Conservation (phyloP, 352 stramenopile species). For the Globisporangium orthogonon region DNA sequence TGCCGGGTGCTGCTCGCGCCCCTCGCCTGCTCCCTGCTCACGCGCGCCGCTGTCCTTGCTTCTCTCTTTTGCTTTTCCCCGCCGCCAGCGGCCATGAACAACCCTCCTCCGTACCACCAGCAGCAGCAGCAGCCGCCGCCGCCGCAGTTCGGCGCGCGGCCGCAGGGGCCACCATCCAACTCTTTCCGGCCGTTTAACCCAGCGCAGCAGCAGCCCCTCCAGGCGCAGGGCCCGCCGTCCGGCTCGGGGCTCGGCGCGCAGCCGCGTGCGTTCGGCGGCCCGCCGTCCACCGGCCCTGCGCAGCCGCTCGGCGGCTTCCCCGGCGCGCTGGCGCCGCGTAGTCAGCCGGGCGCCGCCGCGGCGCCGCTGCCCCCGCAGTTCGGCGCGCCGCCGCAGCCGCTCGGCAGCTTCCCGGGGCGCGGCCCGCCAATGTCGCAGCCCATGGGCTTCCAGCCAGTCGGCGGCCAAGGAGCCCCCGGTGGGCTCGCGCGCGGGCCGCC, state of each 20-base stretch:
- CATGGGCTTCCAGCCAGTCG: constrained; percentile 10
- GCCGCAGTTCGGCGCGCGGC: constrained; percentile 39
- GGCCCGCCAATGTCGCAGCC: constrained; percentile 17
- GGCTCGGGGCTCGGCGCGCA: constrained; percentile 3
- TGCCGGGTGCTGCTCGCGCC: too few relatives aligned
- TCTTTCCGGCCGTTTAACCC: constrained; percentile 71
- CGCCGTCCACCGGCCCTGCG: constrained; percentile 15
- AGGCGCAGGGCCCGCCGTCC: constrained; percentile 19
- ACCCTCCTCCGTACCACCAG: constrained; percentile 38
- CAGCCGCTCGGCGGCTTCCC: constrained; percentile 16
- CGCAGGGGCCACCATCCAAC: constrained; percentile 25
- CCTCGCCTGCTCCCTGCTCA: too few relatives aligned
- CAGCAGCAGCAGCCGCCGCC: constrained; percentile 9
- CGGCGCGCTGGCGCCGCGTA: constrained; percentile 11
- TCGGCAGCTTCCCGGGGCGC: constrained; percentile 11
- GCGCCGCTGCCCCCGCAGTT: constrained; percentile 10
- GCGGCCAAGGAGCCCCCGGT: neutral
- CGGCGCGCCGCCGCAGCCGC: constrained; percentile 9
- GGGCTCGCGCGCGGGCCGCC: constrained; percentile 13
- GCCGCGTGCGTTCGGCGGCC: constrained; percentile 13
- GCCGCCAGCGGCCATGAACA: constrained; percentile 11
- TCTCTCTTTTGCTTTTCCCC: neutral
- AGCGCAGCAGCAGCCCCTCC: constrained; percentile 17
- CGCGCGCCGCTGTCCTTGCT: too few relatives aligned
- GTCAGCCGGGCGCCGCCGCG: constrained; percentile 9